Base-by-base conservation (phyloP, 192 early-diverging fungal species). In the Podila epicladia region DNA sequence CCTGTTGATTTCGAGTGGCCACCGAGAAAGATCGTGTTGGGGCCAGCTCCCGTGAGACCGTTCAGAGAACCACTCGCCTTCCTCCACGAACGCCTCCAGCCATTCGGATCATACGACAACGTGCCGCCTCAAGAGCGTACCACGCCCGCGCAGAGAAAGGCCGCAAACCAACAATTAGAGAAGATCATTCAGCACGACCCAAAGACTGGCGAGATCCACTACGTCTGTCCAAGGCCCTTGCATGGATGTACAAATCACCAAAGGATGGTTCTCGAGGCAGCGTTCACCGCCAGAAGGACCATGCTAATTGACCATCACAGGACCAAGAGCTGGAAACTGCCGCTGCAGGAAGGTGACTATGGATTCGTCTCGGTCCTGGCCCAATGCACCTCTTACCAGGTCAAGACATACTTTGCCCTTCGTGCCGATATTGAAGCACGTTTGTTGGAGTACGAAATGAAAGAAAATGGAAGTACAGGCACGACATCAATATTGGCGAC, bases 361-460 rank as follows among this genome's bases (percentile, higher is more conserved):
- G 73, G 62, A 33, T 74, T 74, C 35, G 24, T 68, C 19, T 58
- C 65, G 8, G 49, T 29, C 24, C 17, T 63, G 3, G 51, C 65
- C 9, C 49, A 49, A 19, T 28, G 35, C 17, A 62, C 58, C 2
- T 12, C 41, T 12, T 0, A 65, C 24, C n/a, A 22, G 8, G 49
- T 32, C 28, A 59, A 53, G 17, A 17, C 45, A 9, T 73, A 20
- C 28, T 62, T 67, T 32, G 1, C 24, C 8, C 57, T 59, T 22
- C 51, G 37, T 7, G 26, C 2, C 26, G 33, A 50, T 17, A 45
- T 45, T 17, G 41, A 45, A 17, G 15, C 2, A 17, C 13, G 41
- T 17, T 45, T 45, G 41, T 45, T 45, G 26, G 15, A 2, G 41
- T 45, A 45, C 4, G 41, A 37, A 37, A 9, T 9, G 35, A 19